Base-by-base conservation (phyloP, 306 rosid species). In the Malus sylvestris region DNA sequence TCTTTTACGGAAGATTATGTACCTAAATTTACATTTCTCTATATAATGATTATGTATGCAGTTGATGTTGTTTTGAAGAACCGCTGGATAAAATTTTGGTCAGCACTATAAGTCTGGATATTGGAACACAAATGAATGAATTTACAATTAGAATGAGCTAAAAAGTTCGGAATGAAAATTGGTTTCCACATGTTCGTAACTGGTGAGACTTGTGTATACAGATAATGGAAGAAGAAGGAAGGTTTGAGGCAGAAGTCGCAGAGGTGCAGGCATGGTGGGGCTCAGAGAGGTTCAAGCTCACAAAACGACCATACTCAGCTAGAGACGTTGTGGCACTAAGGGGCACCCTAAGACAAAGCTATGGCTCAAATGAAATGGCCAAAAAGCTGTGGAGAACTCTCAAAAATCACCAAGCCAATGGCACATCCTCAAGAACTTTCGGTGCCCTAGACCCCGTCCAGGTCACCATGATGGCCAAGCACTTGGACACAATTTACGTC, bases 371-470 rank as follows among this genome's bases (percentile, higher is more conserved):
- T 16, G 97, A 91, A 70, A 59, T 92, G 89, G 91, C 99, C 3
- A 91, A 86, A 51, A 95, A 92, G 91, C 96, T 95, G 0, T 95
- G 99, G 99, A 70, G 82, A 59, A 82, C 93, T 35, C 96, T 95
- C 33, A 92, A 89, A 78, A 90, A 72, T 52, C 99, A 92, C 88
- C 99, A 95, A 79, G 88, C 93, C 85, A 88, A 90, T 30, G 91
- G 96, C 83, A 89, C 97, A 13, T 89, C 99, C 76, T 89, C 99
- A 1, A 85, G 98, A 72, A 95, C 99, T 22, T 95, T 95, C 30
- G 99, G 99, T 58, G 98, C 99, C 35, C 95, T 95, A 1, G 99
- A 95, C 76, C 99, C 99, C 0, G 97, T 95, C 69, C 97, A 95
- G 58, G 97, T 95, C 38, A 89, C 96, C 76, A 93, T 92, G 85